Conservation (phyloP, 2,329 filamentous ascomycete species). For the Aspergillus sp. region DNA sequence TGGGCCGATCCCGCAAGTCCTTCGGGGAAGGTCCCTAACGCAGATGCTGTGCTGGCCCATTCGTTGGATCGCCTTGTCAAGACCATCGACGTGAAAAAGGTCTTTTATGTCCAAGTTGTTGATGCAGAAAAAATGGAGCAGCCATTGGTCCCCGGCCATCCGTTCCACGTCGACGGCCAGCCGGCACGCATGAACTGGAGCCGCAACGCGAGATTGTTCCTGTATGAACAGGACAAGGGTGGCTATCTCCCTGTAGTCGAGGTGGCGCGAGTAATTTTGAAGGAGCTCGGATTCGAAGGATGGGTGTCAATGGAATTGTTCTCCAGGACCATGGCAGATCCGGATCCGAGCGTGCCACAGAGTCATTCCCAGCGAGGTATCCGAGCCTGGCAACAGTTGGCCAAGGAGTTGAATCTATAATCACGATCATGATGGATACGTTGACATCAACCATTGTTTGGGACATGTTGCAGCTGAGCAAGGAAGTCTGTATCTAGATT, state of each 20-base stretch:
- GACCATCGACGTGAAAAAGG: constrained; percentile 60
- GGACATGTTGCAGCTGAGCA: constrained; percentile 17
- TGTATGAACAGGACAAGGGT: constrained; percentile 60
- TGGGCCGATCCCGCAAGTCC: constrained; percentile 65
- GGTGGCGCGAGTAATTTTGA: constrained; percentile 62
- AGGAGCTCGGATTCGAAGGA: constrained; percentile 64
- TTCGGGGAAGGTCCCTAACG: constrained; percentile 54
- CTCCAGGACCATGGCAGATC: constrained; percentile 58
- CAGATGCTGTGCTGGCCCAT: constrained; percentile 54
- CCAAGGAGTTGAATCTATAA: constrained; percentile 3
- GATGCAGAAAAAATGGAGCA: constrained; percentile 64
- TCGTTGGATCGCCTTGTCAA: constrained; percentile 58
- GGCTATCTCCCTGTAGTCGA: constrained; percentile 67
- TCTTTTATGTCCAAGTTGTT: constrained; percentile 74
- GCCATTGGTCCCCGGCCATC: constrained; percentile 59
- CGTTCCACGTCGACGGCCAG: constrained; percentile 59
- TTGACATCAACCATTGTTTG: neutral
- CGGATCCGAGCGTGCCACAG: constrained; percentile 54
- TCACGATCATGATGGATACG: too few species aligned
- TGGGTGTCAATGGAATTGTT: constrained; percentile 73
- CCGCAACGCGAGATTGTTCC: constrained; percentile 69
- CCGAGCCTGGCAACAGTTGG: constrained; percentile 52
- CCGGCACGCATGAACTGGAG: constrained; percentile 73
- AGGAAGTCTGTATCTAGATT: constrained; percentile 26
- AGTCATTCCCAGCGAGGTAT: constrained; percentile 55